Evolutionary conservation across 495 filamentous ascomycete genomes (phyloP).

Genomic region (Hamigera avellanea): DNA sequence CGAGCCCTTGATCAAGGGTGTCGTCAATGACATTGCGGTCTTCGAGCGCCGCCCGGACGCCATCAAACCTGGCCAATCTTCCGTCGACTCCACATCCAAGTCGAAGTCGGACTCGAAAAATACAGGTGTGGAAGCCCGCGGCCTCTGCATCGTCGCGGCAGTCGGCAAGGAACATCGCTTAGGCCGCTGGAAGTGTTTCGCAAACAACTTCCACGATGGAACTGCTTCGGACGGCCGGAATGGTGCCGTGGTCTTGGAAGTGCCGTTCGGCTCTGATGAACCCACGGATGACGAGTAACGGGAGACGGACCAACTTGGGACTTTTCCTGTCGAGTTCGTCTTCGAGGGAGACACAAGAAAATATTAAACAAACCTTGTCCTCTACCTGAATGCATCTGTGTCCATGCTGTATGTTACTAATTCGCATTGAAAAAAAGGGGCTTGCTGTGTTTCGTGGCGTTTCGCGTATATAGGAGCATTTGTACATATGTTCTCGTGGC

Average conservation of each 20-base stretch:
- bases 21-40: slow-evolving; percentile 76
- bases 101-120: slow-evolving; percentile 47
- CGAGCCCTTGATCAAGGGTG: slow-evolving; percentile 47
- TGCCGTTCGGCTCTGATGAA: slow-evolving; percentile 38
- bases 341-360: too few species aligned
- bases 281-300: slow-evolving; percentile 15
- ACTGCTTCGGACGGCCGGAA: slow-evolving; percentile 53
- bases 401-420: too few species aligned
- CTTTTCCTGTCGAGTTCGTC: neutral
- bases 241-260: slow-evolving; percentile 69
- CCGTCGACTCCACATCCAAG: slow-evolving; percentile 8
- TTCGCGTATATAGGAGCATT: too few species aligned
- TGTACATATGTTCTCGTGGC: too few species aligned
- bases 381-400: too few species aligned
- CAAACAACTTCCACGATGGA: slow-evolving; percentile 28
- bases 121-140: slow-evolving; percentile 32
- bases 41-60: slow-evolving; percentile 49
- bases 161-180: slow-evolving; percentile 78
- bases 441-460: too few species aligned
- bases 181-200: slow-evolving; percentile 56
- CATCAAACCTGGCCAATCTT: slow-evolving; percentile 11
- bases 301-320: too few species aligned
- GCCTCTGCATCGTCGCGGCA: slow-evolving; percentile 68
- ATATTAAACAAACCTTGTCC: too few species aligned
- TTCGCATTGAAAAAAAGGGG: too few species aligned